Base-by-base conservation (phyloP, 2,329 filamentous ascomycete genomes). In the Talaromyces sp. region DNA sequence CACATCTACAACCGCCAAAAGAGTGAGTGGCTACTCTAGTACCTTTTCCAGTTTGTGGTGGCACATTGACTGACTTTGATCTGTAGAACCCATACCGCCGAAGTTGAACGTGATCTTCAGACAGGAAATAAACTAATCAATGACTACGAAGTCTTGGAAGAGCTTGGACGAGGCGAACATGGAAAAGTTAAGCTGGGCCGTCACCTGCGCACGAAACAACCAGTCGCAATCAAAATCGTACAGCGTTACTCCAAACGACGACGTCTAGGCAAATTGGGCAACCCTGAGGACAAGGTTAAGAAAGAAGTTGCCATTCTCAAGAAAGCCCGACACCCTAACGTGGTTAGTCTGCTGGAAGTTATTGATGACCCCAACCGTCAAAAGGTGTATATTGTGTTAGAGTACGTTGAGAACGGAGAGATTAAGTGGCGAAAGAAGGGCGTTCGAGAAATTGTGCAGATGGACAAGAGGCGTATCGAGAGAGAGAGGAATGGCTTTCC, bases 171-270 rank as follows among this genome's bases (percentile, higher is more conserved):
- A 60, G 94, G 94, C 53, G 90, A 96, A 67, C 94, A 99, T 71
- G 94, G 94, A 68, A 99, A 97, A 77, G 94, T 99, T 69, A 99
- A 99, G 76, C 81, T 97, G 50, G 94, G 92, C 50, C 85, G 91
- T 56, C 91, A 95, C 70, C 79, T 91, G 46, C 79, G 86, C 57
- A 91, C 84, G 1, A 82, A 83, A 61, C 86, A 89, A 55, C 87
- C 88, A 69, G 93, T 99, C 3, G 94, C 94, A 58, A 97, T 99
- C 81, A 99, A 99, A 78, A 99, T 99, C 67, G 96, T 99, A 48
- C 91, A 96, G 59, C 86, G 94, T 37, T 96, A 94, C 70, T 96
- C 93, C 54, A 97, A 96, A 77, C 91, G 90, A 66, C 86, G 92
- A 57, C 89, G 93, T 25, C 81, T 99, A n/a, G 94, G 94, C 55